Evolutionary conservation across 2,329 filamentous ascomycete genomes (phyloP), one percentile per base, ranked within the genome.

Genomic region (Aspergillus novoparasiticus): DNA sequence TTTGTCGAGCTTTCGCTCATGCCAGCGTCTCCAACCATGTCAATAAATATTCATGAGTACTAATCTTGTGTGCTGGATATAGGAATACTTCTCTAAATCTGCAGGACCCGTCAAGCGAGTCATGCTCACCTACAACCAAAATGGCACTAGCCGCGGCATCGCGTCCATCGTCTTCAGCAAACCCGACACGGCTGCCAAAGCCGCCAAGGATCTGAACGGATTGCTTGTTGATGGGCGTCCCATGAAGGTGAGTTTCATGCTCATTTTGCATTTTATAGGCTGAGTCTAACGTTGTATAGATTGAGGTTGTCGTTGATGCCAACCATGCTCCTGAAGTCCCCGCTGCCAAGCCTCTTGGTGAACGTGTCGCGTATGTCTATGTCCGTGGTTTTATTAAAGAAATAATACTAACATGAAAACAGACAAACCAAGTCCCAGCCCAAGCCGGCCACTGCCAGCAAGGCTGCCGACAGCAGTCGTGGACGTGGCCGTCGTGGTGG

Each of bases 61-160:
- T 84, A 72, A 84, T 82, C 71, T 67, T 72, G 66, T 75, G 65
- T 71, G 60, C 72, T 84, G 79, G 80, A 80, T 80, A 81, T 93
- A 99, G 95, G 95, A 99, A 83, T 99, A 98, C 82, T 98, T 99
- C 80, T 82, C 85, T 75, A 90, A 92, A 76, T 90, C 92, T 73
- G 89, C 97, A 78, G 94, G 94, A 71, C 87, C 91, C 68, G 92
- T 98, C 81, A 97, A 96, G 86, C 90, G 87, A 80, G 92, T 96
- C 68, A 89, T 95, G 72, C 85, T 99, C 73, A 93, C 92, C 58
- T 99, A 99, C 81, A 95, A 94, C 73, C 92, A 94, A 68, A 93
- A 92, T 76, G 94, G 94, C 68, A 87, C 89, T 71, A 97, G 94
- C 85, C 92, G 93, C 76, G 95, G 95, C 69, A 92, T 94, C 75